Base-by-base conservation (phyloP, 257 asterid genomes). In the Nicotiana undulata region DNA sequence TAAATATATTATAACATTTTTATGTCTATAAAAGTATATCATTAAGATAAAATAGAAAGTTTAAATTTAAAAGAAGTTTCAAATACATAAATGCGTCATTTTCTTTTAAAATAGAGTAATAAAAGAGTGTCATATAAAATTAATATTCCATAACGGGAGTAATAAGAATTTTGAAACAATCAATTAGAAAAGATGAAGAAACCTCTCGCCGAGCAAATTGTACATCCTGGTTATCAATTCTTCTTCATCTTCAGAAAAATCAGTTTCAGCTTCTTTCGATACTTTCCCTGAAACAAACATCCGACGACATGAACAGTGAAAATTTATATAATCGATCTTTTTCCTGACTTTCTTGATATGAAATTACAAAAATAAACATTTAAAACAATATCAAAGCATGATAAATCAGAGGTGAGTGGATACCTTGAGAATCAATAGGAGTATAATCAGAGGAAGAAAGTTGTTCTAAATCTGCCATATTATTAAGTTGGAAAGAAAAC, bases 141-240 rank as follows among this genome's bases (percentile, higher is more conserved):
- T 26, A 26, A 26, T 26, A 26, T 1, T 26, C 4, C 11, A 49
- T 15, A 63, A 2, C 31, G 44, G n/a, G 29, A 6, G 37, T 32
- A 32, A 5, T 32, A 4, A 4, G 37, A 32, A 32, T 4, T 1
- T 32, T 32, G 37, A 32, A 32, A 7, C 37, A 32, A 7, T 32
- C 1, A 26, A 26, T 26, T 2, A 37, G 6, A 5, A 15, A 7
- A 37, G 17, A 12, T 18, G 16, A 32, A 15, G 11, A 20, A 44
- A 82, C 77, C 81, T 76, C 65, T 82, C 77, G 16, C 84, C 81
- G 6, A 82, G 80, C 64, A 82, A 79, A 55, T 76, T 82, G 6
- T 28, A 76, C 84, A 82, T 82, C 60, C 84, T 63, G 22, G 76
- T 82, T 6, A 82, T 82, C 58, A 82, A 18, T 3, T 34, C 76